These are phyloP conservation scores for Aspergillus ustus DNA, from an alignment of 2,329 filamentous ascomycete species.

Conservation along the genomic window DNA sequence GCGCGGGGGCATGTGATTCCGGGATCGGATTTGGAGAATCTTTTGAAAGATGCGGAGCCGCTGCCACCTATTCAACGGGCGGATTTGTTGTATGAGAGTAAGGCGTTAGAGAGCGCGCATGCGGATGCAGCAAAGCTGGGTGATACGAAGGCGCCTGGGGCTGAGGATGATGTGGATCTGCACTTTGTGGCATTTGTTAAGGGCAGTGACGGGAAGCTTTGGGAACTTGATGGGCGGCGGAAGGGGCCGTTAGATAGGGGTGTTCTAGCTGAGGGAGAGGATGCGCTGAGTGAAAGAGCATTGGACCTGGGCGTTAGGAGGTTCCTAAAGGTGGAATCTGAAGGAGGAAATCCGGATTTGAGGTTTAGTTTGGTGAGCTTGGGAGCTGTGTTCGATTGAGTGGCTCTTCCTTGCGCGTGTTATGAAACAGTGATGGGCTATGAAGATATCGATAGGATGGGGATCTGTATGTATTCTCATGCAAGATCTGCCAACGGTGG, in stretches of 20 bases:
- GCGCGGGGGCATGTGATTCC: slow-evolving; percentile 66
- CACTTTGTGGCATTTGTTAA: slow-evolving; percentile 97
- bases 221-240: slow-evolving; percentile 78
- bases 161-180: slow-evolving; percentile 82
- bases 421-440: too few species aligned
- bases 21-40: slow-evolving; percentile 51
- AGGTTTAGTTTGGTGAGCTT: slow-evolving; percentile 68
- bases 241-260: slow-evolving; percentile 76
- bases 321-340: slow-evolving; percentile 63
- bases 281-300: slow-evolving; percentile 76
- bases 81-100: slow-evolving; percentile 75
- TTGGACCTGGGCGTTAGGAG: slow-evolving; percentile 69
- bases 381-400: slow-evolving; percentile 61
- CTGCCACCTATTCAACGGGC: slow-evolving; percentile 70
- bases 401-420: slow-evolving; percentile 26
- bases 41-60: slow-evolving; percentile 73
- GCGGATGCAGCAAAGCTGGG: slow-evolving; percentile 75
- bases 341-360: slow-evolving; percentile 60
- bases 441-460: background rate
- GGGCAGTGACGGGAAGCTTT: slow-evolving; percentile 70
- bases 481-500: background rate
- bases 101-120: slow-evolving; percentile 77
- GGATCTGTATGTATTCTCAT: background rate
- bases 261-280: slow-evolving; percentile 62
- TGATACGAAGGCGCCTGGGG: slow-evolving; percentile 77